Conservation (phyloP, 257 asterid genomes). For the Thymus mandschuricus region DNA sequence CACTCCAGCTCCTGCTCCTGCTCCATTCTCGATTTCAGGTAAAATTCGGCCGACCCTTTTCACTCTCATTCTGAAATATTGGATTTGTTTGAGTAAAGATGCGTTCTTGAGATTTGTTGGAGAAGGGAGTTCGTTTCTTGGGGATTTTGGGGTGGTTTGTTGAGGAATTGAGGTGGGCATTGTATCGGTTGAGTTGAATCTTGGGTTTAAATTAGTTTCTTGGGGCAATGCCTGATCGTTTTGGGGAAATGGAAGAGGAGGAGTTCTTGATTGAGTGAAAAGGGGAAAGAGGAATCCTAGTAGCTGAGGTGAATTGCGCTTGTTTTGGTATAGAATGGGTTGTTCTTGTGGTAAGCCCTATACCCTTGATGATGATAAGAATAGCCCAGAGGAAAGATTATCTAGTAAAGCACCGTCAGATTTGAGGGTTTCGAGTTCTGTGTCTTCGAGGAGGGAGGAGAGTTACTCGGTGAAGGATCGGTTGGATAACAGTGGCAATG, state of each 20-base stretch:
- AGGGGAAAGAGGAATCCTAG: constrained; percentile 10
- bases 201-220: constrained; percentile 36
- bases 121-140: neutral
- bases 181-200: constrained; percentile 37
- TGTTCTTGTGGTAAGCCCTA: constrained; percentile 75
- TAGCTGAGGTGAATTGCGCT: constrained; percentile 50
- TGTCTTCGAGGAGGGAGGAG: constrained; percentile 72
- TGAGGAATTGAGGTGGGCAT: constrained; percentile 29
- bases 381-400: constrained; percentile 71
- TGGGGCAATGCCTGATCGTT: constrained; percentile 34
- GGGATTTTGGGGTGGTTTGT: neutral
- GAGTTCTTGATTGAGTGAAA: constrained; percentile 43
- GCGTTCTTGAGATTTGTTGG: constrained; percentile 5
- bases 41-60: constrained; percentile 28
- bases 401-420: constrained; percentile 54
- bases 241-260: constrained; percentile 49
- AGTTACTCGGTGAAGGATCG: constrained; percentile 57
- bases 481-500: constrained; percentile 49
- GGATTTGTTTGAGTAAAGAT: constrained; percentile 7
- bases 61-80: constrained; percentile 34
- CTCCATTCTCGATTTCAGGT: constrained; percentile 37
- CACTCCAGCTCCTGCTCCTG: constrained; percentile 29
- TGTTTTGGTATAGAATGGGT: constrained; percentile 62
- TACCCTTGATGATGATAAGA: constrained; percentile 76
- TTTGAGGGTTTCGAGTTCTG: constrained; percentile 53